Evolutionary conservation across 1,284 basidiomycete species (phyloP), one percentile per base, ranked within the genome.

Genomic region (Rhodotorula sp.): DNA sequence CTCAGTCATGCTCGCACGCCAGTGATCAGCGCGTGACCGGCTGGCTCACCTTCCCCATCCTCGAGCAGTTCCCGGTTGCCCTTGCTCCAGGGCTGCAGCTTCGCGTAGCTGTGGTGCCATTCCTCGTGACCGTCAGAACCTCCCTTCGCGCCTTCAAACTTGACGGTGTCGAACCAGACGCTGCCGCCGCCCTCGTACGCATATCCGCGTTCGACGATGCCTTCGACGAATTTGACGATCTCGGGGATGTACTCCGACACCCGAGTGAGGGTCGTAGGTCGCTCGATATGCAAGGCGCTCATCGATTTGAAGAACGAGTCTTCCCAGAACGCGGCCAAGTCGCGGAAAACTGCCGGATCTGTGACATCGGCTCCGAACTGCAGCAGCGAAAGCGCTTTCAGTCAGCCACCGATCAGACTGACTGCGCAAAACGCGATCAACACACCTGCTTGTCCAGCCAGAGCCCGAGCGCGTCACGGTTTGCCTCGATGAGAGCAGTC

Each of bases 171-270:
- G 78, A 99, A 99, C 84, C 97, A 99, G 19, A 99, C 90, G 80
- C 89, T 93, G 23, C 93, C 93, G 75, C 91, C 90, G 26, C 70
- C 73, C 60, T 79, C 79, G 81, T 99, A 99, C 6, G 88, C 97
- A 79, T 89, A 98, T 0, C 95, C 95, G 71, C 95, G 95, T 69
- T 86, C 83, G 74, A 97, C 85, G 79, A 99, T 94, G 60, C 86
- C 84, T 79, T 95, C 86, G 28, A 98, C 90, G 80, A 95, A 99
- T 1, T 86, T 81, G 64, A 94, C 91, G 75, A 98, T 93, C 82
- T 99, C 95, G 14, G 94, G 92, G 19, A 99, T 90, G 81, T 94
- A 99, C 81, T 99, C 97, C 23, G 93, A 95, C 21, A 99, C 97
- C 54, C 97, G 89, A 5, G 97, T 99, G 67, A 98, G 83, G 2